phyloP scores from a whole-genome alignment of 2,329 filamentous ascomycete species.

The Mariannaea elegans region DNA sequence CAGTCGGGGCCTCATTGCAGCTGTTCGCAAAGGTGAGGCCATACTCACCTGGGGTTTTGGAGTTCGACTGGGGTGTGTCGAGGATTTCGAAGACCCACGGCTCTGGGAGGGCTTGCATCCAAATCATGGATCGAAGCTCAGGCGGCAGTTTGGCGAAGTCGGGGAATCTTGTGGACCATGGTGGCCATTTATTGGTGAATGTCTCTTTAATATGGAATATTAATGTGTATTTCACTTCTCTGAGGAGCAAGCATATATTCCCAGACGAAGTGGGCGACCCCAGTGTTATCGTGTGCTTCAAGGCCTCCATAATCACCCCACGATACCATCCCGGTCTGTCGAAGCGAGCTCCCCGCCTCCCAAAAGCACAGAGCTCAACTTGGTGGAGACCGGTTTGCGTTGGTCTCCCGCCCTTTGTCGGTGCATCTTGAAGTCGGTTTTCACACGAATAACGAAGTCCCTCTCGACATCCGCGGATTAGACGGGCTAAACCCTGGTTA shows the following conservation, averaged over 20 bases:
- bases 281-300: constrained; percentile 15
- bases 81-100: constrained; percentile 33
- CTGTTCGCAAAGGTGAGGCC: constrained; percentile 31
- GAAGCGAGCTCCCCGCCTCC: constrained; percentile 17
- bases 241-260: constrained; percentile 1
- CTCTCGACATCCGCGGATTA: constrained; percentile 3
- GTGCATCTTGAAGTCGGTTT: constrained; percentile 23
- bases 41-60: constrained; percentile 27
- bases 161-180: constrained; percentile 21
- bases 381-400: constrained; percentile 18
- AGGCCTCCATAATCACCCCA: constrained; percentile 30
- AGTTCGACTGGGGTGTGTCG: constrained; percentile 29
- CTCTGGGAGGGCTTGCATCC: constrained; percentile 29
- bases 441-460: constrained; percentile 30
- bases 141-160: constrained; percentile 26
- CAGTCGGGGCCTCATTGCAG: constrained; percentile 26
- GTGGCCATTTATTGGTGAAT: not conserved
- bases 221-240: not conserved
- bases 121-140: constrained; percentile 33
- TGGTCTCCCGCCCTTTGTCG: constrained; percentile 6
- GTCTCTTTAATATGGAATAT: not conserved
- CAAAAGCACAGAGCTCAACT: constrained; percentile 22
- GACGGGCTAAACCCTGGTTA: constrained; percentile 1
- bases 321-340: constrained; percentile 18
- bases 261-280: constrained; percentile 5